Base-by-base conservation (phyloP, 140 eudicot genomes). In the Oenanthe javanica region DNA sequence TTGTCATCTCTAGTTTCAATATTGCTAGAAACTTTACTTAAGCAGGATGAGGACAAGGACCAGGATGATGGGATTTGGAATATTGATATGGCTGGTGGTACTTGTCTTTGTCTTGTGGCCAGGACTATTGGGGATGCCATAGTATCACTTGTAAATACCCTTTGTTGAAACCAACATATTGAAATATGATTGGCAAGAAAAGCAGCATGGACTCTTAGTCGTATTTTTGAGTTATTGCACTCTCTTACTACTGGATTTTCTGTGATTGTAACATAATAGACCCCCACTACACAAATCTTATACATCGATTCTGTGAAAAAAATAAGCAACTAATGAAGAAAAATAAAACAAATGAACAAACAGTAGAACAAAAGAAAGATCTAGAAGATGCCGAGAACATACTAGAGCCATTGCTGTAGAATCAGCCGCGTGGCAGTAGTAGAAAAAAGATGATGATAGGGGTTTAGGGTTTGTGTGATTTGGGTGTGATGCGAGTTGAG, bases 191-290 rank as follows among this genome's bases (percentile, higher is more conserved):
- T 74, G 78, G 78, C 78, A 91, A 77, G 98, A 91, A 93, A 96
- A 12, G 91, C 98, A 74, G 98, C 98, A 4, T 93, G 98, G 98
- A 91, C 98, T 72, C 89, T 93, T 46, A 77, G 96, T 61, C 93
- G 98, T 47, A 89, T 93, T 38, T 93, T 93, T 83, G 98, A 93
- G 88, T 31, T 93, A 49, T 47, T 93, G 76, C 98, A 93, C 83
- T 67, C 57, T 47, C 78, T 59, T 23, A 31, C 57, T 47, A 74
- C 78, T 1, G 78, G 78, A 74, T 47, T 45, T 48, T 74, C 78
- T 45, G 78, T 51, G 1, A 51, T 15, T 51, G n/a, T 16, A 51
- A 51, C 57, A 51, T 14, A 3, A 51, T 0, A 51, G 6, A 51
- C 57, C 4, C 3, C 2, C 5, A 51, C 6, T 14, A 51, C 5